Base-by-base conservation (phyloP, 1,284 basidiomycete species). In the Golubevia pallescens region DNA sequence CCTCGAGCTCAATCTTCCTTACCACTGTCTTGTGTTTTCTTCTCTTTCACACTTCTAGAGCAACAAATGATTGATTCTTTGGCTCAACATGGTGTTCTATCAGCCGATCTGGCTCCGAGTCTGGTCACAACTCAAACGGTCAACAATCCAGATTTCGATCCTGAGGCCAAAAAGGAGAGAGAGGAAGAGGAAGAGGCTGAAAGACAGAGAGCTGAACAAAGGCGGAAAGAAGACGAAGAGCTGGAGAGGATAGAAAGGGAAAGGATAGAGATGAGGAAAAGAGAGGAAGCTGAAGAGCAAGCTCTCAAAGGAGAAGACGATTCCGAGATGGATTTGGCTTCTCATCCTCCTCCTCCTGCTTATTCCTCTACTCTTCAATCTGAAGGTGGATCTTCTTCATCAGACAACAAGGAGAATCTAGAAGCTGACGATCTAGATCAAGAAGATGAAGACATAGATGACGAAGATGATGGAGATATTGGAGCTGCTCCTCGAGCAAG, bases 41-140 rank as follows among this genome's bases (percentile, higher is more conserved):
- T 38, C 24, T 5, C 20, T 16, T 57, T 16, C 8, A 1, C 8
- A n/a, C 48, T 38, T 24, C 51, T 56, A 67, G 76, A 85, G 63
- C 81, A 85, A 68, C 60, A 60, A n/a, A 85, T 85, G 82, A 85
- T 85, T 63, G 77, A 84, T 42, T 82, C 80, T 6, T 62, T 85
- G 10, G 76, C 78, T 2, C 68, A 75, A 42, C 82, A 85, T 60
- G 82, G 82, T 14, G 80, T 85, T 0, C 71, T 81, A 1, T 62
- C 80, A 21, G 69, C 74, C n/a, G 82, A 85, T 58, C 69, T 85
- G 20, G 76, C 82, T 1, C 78, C 78, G 2, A 77, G 76, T 32
- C 78, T 85, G 56, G 67, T 84, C 60, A 78, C 78, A 4, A 85
- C 81, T 1, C 77, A 77, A 42, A 84, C 73, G 20, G 77, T 85